Evolutionary conservation across 1,139 yeast species (phyloP).

Genomic region (Blastobotrys buckinghamii): DNA sequence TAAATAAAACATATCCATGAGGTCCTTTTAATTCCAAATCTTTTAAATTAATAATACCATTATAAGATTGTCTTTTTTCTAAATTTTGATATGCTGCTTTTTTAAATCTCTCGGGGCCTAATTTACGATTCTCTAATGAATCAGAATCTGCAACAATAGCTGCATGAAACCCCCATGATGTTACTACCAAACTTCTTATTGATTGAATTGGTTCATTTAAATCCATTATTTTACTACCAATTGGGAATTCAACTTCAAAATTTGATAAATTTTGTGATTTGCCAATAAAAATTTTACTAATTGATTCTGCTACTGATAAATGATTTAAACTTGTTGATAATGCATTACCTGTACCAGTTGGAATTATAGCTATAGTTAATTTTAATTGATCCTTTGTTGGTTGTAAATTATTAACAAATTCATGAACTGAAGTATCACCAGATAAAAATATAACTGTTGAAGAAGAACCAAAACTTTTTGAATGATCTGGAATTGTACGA

Average conservation of each 20-base stretch:
- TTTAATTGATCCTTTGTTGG: slow-evolving; percentile 14
- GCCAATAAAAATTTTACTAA: slow-evolving; percentile 39
- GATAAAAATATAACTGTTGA: slow-evolving; percentile 58
- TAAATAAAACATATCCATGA: slow-evolving; percentile 62
- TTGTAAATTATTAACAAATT: slow-evolving; percentile 55
- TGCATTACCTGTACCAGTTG: slow-evolving; percentile 87
- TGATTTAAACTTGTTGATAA: slow-evolving; percentile 58
- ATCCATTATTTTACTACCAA: slow-evolving; percentile 6
- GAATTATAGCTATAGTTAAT: slow-evolving; percentile 47
- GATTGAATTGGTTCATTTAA: slow-evolving; percentile 14
- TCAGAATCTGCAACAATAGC: slow-evolving; percentile 77
- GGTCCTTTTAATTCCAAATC: slow-evolving; percentile 34
- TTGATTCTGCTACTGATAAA: slow-evolving; percentile 38
- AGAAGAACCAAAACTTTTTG: slow-evolving; percentile 27
- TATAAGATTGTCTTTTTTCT: slow-evolving; percentile 43
- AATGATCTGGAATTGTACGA: slow-evolving; percentile 29
- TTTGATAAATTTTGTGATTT: slow-evolving; percentile 42
- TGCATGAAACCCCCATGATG: slow-evolving; percentile 86
- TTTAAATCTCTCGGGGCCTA: slow-evolving; percentile 62
- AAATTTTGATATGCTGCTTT: slow-evolving; percentile 60
- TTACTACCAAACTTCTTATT: slow-evolving; percentile 56
- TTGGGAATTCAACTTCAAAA: slow-evolving; percentile 51
- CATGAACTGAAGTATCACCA: slow-evolving; percentile 83
- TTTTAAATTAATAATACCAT: slow-evolving; percentile 34
- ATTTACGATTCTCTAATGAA: slow-evolving; percentile 54